Conservation (phyloP, 2,329 filamentous ascomycete genomes). For the Tolypocladium tundrense region DNA sequence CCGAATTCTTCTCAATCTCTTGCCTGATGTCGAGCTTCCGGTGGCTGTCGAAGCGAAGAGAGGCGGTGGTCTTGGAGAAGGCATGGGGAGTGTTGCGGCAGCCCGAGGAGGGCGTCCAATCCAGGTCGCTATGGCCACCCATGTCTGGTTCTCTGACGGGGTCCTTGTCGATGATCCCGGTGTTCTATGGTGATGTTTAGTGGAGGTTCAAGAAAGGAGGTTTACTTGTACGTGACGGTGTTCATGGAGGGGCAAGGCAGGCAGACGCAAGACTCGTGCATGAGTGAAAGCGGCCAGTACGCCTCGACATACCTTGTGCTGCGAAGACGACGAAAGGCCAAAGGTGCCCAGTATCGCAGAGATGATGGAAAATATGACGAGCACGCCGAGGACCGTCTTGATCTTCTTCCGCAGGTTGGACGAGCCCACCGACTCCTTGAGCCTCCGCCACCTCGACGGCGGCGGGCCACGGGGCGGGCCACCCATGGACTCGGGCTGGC, state of each 20-base stretch:
- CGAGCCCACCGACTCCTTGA: constrained; percentile 11
- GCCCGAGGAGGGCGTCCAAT: constrained; percentile 13
- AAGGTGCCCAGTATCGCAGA: constrained; percentile 9
- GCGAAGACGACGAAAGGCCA: constrained; percentile 8
- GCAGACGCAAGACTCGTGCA: too few relatives aligned
- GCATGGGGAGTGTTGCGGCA: constrained; percentile 16
- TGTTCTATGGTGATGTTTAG: constrained; percentile 6
- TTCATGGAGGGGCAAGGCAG: neutral
- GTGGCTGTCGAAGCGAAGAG: constrained; percentile 22
- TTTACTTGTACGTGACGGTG: neutral
- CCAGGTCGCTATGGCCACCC: constrained; percentile 10
- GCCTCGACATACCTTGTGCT: constrained; percentile 18
- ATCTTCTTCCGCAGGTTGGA: constrained; percentile 14
- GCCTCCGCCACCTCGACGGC: constrained; percentile 18
- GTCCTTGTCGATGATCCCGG: constrained; percentile 10
- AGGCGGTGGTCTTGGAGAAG: constrained; percentile 6
- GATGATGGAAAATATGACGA: constrained; percentile 23
- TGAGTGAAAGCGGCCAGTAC: neutral
- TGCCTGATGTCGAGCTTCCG: constrained; percentile 31
- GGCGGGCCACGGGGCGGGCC: constrained; percentile 13
- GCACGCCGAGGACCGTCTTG: constrained; percentile 18
- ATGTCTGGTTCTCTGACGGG: constrained; percentile 13
- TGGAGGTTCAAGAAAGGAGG: neutral
- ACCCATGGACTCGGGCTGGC: constrained; percentile 37
- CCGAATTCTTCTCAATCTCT: constrained; percentile 13